Evolutionary conservation across 2,329 filamentous ascomycete species (phyloP).

Genomic region (Trichoderma sp.): DNA sequence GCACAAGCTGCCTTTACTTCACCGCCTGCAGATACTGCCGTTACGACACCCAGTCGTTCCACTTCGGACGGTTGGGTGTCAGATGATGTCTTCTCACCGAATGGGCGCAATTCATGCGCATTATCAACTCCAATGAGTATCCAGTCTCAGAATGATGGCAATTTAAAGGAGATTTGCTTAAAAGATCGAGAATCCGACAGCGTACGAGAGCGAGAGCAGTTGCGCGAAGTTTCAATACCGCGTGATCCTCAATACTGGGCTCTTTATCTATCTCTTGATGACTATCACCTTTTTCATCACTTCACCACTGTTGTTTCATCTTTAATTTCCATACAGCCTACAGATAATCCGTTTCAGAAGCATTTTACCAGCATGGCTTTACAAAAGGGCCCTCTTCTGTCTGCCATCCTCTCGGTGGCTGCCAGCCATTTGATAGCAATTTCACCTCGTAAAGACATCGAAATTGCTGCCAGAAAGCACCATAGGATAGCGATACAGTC

Average conservation of each 20-base stretch:
- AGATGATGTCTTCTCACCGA: neutral
- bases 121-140: neutral
- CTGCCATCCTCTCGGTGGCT: neutral
- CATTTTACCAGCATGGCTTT: neutral
- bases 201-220: neutral
- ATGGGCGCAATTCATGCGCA: neutral
- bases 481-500: neutral
- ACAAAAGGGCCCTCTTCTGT: neutral
- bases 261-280: neutral
- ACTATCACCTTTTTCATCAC: constrained; percentile 8
- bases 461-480: neutral
- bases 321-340: neutral
- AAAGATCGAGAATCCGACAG: neutral
- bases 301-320: neutral
- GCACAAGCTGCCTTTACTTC: neutral
- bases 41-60: neutral
- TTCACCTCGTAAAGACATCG: neutral
- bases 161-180: neutral
- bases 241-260: neutral
- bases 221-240: neutral
- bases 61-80: neutral
- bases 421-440: neutral
- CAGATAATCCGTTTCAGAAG: neutral
- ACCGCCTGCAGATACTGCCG: neutral
- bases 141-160: neutral